Conservation (phyloP, 352 stramenopile genomes). For the Pythium aphanidermatum region DNA sequence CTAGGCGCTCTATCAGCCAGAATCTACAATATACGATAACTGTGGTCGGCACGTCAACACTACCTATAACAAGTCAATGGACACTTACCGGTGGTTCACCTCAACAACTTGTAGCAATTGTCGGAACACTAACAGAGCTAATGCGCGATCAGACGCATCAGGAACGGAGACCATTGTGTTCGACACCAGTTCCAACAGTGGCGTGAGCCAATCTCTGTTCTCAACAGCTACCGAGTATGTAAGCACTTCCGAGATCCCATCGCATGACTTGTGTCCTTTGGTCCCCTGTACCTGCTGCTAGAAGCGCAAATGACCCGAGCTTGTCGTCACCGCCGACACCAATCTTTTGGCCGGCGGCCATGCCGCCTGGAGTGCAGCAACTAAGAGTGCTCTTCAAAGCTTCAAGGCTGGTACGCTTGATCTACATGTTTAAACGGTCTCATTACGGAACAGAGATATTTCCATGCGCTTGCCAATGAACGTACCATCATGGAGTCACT, state of each 20-base stretch:
- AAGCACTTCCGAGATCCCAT: no score
- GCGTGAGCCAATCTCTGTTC: constrained; percentile 46
- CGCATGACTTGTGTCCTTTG: no score
- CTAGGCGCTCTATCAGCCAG: constrained; percentile 31
- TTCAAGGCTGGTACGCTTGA: no score
- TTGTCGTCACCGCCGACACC: no score
- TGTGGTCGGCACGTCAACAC: not conserved
- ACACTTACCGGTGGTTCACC: constrained; percentile 26
- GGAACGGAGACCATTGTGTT: constrained; percentile 69
- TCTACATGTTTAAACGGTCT: no score
- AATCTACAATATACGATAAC: constrained; percentile 27
- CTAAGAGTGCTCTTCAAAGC: no score
- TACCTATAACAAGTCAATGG: not conserved
- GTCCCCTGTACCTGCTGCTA: no score
- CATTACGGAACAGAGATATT: no score
- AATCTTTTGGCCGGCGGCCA: no score
- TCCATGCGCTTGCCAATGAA: not conserved
- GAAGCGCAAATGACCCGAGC: no score
- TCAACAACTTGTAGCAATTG: constrained; percentile 27
- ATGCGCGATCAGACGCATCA: constrained; percentile 31
- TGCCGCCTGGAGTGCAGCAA: no score
- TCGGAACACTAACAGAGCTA: constrained; percentile 30
- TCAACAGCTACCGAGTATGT: no score
- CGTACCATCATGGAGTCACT: constrained; percentile 8
- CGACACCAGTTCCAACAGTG: constrained; percentile 51